Evolutionary conservation across 257 asterid genomes (phyloP).

Genomic region (Solanum pennellii): DNA sequence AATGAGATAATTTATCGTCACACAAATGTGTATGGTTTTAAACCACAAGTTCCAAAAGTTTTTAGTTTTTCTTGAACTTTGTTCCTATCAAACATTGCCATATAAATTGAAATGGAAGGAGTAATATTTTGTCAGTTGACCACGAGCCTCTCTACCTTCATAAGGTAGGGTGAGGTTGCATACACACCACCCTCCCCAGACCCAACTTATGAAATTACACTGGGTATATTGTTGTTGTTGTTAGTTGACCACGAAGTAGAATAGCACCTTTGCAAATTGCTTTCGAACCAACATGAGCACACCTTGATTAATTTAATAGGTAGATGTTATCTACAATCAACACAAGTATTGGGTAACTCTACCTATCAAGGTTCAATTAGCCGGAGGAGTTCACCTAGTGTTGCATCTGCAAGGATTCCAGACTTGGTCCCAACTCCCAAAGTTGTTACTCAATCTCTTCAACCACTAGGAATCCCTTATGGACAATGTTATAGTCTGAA

Average conservation of each 20-base stretch:
- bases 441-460: background rate
- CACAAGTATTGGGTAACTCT: background rate
- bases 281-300: background rate
- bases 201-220: background rate
- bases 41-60: background rate
- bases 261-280: background rate
- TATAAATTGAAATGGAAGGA: background rate
- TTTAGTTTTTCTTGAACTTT: background rate
- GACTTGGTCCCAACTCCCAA: background rate
- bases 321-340: background rate
- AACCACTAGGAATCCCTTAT: background rate
- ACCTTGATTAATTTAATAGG: background rate
- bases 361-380: background rate
- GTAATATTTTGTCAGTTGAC: background rate
- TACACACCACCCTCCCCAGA: background rate
- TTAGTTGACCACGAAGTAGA: background rate
- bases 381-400: background rate
- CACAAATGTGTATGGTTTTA: background rate
- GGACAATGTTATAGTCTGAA: background rate
- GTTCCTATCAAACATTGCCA: background rate
- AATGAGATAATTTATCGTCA: background rate
- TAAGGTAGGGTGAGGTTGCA: background rate
- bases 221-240: background rate
- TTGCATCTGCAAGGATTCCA: background rate
- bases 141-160: background rate